Percentiles rank a stretch among this genome's conserved stretches.
phyloP scores from a whole-genome alignment of 306 rosid genomes.

The Dalbergia cultrata region DNA sequence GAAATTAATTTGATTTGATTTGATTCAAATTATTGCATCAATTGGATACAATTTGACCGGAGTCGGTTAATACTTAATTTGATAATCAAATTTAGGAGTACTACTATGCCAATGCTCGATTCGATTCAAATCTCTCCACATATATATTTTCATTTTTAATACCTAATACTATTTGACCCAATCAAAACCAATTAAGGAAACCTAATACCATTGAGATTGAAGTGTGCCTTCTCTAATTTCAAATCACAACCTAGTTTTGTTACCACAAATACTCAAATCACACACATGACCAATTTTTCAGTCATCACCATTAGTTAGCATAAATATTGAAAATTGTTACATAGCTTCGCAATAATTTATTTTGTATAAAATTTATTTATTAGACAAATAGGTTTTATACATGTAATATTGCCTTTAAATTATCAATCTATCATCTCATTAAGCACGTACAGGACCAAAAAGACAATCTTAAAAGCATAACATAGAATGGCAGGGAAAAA shows the following conservation, averaged over 20 bases:
- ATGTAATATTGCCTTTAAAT: background rate
- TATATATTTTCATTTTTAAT: too few species aligned
- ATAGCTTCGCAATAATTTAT: background rate
- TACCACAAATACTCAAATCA: constrained; percentile 13
- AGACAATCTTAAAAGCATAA: background rate
- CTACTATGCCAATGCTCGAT: too few species aligned
- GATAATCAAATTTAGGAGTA: too few species aligned
- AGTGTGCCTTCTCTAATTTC: background rate
- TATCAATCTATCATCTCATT: background rate
- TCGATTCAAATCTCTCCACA: too few species aligned
- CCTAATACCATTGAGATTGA: background rate
- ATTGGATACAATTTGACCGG: too few species aligned
- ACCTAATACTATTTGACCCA: too few species aligned
- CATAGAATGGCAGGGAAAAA: background rate
- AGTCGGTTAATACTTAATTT: too few species aligned
- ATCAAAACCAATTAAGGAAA: background rate
- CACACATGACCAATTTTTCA: background rate
- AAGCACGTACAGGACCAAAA: background rate
- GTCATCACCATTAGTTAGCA: constrained; percentile 5
- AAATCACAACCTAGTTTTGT: background rate
- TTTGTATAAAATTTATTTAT: background rate
- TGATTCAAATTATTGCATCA: too few species aligned
- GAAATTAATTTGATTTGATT: too few species aligned
- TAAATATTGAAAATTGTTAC: background rate
- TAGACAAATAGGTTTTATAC: background rate